Conservation (phyloP, 805 yeast genomes). For the Grigorovia jiainica region DNA sequence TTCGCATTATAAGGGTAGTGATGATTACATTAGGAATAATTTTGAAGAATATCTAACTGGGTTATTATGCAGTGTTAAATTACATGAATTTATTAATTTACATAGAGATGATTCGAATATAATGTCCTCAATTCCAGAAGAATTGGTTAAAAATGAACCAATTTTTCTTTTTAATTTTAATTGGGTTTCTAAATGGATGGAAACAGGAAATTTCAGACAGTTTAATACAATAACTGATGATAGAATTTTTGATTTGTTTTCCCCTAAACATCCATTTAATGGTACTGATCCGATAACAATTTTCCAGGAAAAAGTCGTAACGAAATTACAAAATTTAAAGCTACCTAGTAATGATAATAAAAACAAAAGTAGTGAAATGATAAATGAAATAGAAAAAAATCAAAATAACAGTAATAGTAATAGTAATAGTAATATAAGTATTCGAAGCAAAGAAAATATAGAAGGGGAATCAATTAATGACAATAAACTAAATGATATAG, state of each 20-base stretch:
- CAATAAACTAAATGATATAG: neutral
- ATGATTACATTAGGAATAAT: slow-evolving; percentile 77
- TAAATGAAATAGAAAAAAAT: slow-evolving; percentile 2
- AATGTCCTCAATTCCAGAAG: slow-evolving; percentile 22
- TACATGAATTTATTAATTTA: slow-evolving; percentile 42
- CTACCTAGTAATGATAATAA: slow-evolving; percentile 10
- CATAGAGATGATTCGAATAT: slow-evolving; percentile 32
- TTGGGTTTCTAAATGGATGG: slow-evolving; percentile 46
- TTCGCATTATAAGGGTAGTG: slow-evolving; percentile 57
- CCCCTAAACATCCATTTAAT: slow-evolving; percentile 34
- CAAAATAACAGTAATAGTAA: neutral
- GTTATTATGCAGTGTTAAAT: slow-evolving; percentile 62
- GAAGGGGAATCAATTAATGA: neutral
- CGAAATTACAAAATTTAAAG: slow-evolving; percentile 26
- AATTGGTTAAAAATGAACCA: slow-evolving; percentile 26
- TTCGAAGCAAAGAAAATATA: neutral
- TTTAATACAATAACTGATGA: slow-evolving; percentile 55
- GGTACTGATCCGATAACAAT: slow-evolving; percentile 21
- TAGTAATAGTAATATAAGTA: too few relatives aligned
- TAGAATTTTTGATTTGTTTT: slow-evolving; percentile 55
- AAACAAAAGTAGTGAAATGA: slow-evolving; percentile 2
- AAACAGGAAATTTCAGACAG: slow-evolving; percentile 43
- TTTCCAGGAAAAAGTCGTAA: slow-evolving; percentile 23
- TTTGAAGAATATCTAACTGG: slow-evolving; percentile 87
- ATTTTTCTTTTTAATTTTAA: slow-evolving; percentile 34